Base-by-base conservation (phyloP, 345 rosid species). In the Passiflora organensis region DNA sequence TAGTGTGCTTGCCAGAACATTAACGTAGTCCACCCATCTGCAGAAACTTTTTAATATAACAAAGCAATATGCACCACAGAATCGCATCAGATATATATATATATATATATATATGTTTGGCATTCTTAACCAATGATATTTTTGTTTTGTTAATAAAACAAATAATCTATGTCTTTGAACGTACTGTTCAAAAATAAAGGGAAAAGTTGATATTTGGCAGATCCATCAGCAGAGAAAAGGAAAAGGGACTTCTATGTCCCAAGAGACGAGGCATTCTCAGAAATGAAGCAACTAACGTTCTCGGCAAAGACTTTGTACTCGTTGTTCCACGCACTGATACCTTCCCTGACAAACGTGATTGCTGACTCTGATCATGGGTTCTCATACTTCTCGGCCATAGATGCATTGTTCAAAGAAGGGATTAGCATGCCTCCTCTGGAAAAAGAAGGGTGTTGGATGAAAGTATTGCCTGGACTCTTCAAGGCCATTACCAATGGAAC, bases 241-340 rank as follows among this genome's bases (percentile, higher is more conserved):
- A 39, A 62, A 16, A 45, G 58, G 2, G 20, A 5, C 15, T 24
- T 82, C 42, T 91, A 87, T 22, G 96, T 91, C 16, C 97, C 96
- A 0, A 74, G 96, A 50, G 96, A 87, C 43, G 97, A 91, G 58
- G 74, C 67, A 39, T 91, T 91, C 68, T 71, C 91, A 1, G 73
- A 68, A 44, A 23, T 70, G 19, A 87, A 87, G 70, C 63, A 70
- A 21, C 44, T 57, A 13, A 56, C 80, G 0, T 83, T 87, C 70
- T 76, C 84, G 2, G 81, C 85, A 1, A 85, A 78, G 74, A 64
- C 96, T 0, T 0, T 87, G 8, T 71, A 74, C 62, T 81, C 89
- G 1, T 73, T 80, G 70, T 54, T 84, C 43, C 78, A 83, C 16
- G 85, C 87, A 0, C 23, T 87, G 56, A 1, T 87, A 10, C 86